These are phyloP conservation scores for Breviolum minutum DNA, from an alignment of 73 alveolate species.

Conservation along the genomic window DNA sequence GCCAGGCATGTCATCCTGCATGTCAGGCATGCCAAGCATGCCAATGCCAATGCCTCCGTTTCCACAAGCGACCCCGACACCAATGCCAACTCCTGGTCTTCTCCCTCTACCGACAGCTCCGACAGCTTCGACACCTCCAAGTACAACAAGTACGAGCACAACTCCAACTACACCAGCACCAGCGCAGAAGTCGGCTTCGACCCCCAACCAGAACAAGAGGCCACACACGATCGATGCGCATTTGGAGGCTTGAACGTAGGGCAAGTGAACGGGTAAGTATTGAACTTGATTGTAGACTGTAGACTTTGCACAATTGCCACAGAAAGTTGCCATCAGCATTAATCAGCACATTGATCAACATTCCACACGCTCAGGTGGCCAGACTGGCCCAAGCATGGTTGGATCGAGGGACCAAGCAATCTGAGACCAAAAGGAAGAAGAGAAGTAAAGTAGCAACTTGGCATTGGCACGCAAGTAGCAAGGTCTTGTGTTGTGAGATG, in stretches of 20 bases:
- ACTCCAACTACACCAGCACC: neutral
- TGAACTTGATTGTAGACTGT: neutral
- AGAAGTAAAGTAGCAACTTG: constrained; percentile 16
- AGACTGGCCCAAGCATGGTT: constrained; percentile 86
- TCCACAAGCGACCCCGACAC: neutral
- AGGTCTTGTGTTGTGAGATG: neutral
- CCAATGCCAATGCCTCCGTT: neutral
- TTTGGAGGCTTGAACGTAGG: constrained; percentile 27
- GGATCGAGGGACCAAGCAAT: constrained; percentile 26
- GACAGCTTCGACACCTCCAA: neutral
- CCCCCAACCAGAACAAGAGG: neutral
- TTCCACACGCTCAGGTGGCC: constrained; percentile 43
- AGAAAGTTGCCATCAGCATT: too few relatives aligned
- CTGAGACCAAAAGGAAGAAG: constrained; percentile 4
- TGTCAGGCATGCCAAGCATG: neutral
- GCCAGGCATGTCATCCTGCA: neutral
- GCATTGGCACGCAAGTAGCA: neutral
- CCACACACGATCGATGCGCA: constrained; percentile 44
- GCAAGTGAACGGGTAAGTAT: too few relatives aligned
- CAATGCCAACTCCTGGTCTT: neutral
- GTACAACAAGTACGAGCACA: neutral
- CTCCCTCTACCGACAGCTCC: neutral
- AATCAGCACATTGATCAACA: too few relatives aligned
- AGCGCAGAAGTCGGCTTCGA: neutral
- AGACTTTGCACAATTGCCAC: too few relatives aligned